Conservation (phyloP, 1,284 basidiomycete genomes). For the Fomitopsis palustris region DNA sequence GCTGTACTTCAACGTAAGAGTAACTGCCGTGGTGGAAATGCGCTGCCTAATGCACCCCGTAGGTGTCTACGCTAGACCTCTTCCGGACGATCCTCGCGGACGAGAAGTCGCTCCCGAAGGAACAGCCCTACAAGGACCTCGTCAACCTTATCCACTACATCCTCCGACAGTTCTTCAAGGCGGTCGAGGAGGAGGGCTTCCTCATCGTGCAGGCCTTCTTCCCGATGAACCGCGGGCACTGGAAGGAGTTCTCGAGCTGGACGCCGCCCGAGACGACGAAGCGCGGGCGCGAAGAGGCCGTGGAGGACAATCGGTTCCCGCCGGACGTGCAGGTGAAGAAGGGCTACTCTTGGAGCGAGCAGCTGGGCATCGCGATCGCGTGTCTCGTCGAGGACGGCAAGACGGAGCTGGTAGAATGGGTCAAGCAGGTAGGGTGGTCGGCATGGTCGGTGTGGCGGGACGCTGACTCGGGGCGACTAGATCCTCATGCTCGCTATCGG, state of each 20-base stretch:
- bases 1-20: slow-evolving; percentile 83
- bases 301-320: slow-evolving; percentile 46
- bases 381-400: slow-evolving; percentile 68
- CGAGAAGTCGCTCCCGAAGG: slow-evolving; percentile 70
- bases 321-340: slow-evolving; percentile 82
- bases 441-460: not conserved
- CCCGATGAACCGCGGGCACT: slow-evolving; percentile 82
- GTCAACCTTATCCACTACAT: slow-evolving; percentile 80
- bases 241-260: slow-evolving; percentile 84
- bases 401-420: slow-evolving; percentile 70
- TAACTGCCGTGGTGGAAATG: no score
- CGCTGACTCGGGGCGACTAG: slow-evolving; percentile 35
- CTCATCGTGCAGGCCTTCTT: slow-evolving; percentile 84
- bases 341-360: slow-evolving; percentile 86
- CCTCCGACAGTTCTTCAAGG: slow-evolving; percentile 90
- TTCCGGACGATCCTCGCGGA: slow-evolving; percentile 83
- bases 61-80: slow-evolving; percentile 84
- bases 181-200: slow-evolving; percentile 76
- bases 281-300: slow-evolving; percentile 27
- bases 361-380: slow-evolving; percentile 82
- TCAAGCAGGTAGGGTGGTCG: slow-evolving; percentile 60
- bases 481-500: slow-evolving; percentile 65
- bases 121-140: slow-evolving; percentile 81
- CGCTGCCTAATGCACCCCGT: not conserved
- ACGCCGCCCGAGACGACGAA: slow-evolving; percentile 59